Evolutionary conservation across 2,329 filamentous ascomycete genomes (phyloP), one percentile per base, ranked within the genome.

Genomic region (Lanzia echinophila): DNA sequence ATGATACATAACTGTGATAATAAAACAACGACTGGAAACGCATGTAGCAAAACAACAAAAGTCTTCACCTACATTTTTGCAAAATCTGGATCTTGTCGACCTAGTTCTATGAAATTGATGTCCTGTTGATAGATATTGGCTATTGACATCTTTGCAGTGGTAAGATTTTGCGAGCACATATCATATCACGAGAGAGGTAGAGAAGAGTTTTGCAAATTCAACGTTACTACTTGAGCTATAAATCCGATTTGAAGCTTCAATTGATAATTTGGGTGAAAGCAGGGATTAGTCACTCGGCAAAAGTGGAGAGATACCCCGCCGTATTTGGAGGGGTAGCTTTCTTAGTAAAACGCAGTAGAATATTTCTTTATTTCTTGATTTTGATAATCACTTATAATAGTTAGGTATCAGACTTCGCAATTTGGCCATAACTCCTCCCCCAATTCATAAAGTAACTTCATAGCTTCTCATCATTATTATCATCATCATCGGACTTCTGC

Each of bases 51-150:
- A 5, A 8, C 8, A 20, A 31, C n/a, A 13, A 12, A n/a, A n/a
- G n/a, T n/a, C n/a, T n/a, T n/a, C n/a, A 76, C 71, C 55, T 65
- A 81, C 78, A 73, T 67, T 67, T 78, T 79, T 2, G 79, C 78
- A 65, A 88, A 86, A 7, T 79, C 76, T 1, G 74, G 68, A 60
- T 82, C 82, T 53, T 77, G 73, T 28, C 78, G 69, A 7, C 82
- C 80, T n/a, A 88, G 72, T 15, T 73, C 71, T 33, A 75, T 72
- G 65, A 88, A 88, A 62, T 87, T 79, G 28, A 87, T 71, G 41
- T 78, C 78, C 24, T 77, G 71, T 50, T 75, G 73, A 68, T 85
- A 86, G 43, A 76, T 69, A 56, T 74, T 74, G 54, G 68, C 46
- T 31, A 46, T 34, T 20, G 61, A 48, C 65, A 67, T 67, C 8